phyloP scores from a whole-genome alignment of 2,329 filamentous ascomycete species.

The Talaromyces verruculosus region DNA sequence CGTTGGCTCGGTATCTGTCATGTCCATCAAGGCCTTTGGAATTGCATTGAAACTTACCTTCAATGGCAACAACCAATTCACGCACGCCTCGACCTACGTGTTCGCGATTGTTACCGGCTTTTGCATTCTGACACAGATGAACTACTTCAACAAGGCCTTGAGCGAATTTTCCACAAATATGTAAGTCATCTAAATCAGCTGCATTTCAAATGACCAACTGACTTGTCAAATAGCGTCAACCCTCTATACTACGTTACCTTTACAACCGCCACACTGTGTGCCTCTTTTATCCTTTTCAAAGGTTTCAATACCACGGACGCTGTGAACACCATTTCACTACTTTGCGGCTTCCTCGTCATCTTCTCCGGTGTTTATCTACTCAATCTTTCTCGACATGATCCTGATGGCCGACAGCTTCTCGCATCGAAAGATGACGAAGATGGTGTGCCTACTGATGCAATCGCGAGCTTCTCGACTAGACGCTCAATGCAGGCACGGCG shows the following conservation, averaged over 20 bases:
- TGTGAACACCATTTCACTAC: conserved; percentile 86
- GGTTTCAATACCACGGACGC: conserved; percentile 94
- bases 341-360: conserved; percentile 91
- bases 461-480: conserved; percentile 85
- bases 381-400: conserved; percentile 90
- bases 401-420: conserved; percentile 70
- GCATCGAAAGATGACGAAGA: conserved; percentile 58
- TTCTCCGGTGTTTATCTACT: conserved; percentile 94
- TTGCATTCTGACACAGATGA: conserved; percentile 98
- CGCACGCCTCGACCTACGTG: conserved; percentile 91
- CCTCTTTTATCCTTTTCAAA: conserved; percentile 92
- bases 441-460: conserved; percentile 84
- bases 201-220: neutral
- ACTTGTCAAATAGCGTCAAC: conserved; percentile 66
- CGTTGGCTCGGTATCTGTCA: conserved; percentile 94
- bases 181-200: conserved; percentile 55
- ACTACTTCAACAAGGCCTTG: conserved; percentile 98
- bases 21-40: conserved; percentile 98
- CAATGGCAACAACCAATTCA: conserved; percentile 90
- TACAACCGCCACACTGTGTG: conserved; percentile 88
- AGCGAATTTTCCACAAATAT: conserved; percentile 97
- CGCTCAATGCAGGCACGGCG: conserved; percentile 89
- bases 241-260: conserved; percentile 97
- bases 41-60: conserved; percentile 96
- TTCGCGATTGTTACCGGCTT: conserved; percentile 91